phyloP scores from a whole-genome alignment of 176 grass and related monocot species.

The Carex kokanica region DNA sequence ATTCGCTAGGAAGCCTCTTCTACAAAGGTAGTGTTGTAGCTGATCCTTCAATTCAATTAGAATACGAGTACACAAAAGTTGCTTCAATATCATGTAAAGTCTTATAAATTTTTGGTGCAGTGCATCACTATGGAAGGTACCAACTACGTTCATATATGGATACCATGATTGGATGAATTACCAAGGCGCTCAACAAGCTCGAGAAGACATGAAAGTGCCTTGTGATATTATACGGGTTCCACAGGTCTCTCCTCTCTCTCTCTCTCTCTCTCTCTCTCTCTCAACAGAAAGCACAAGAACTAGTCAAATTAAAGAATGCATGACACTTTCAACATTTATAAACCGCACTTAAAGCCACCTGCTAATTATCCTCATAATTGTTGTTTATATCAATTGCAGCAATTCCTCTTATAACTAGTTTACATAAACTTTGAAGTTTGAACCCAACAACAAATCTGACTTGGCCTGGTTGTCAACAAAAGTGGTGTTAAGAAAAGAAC shows the following conservation, averaged over 20 bases:
- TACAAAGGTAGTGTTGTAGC: slow-evolving; percentile 58
- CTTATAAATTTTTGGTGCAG: slow-evolving; percentile 32
- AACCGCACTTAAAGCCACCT: not conserved
- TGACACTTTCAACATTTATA: not conserved
- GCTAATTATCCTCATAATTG: not conserved
- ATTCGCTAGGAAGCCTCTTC: slow-evolving; percentile 90
- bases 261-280: slow-evolving; percentile 30
- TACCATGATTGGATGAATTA: slow-evolving; percentile 96
- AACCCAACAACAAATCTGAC: not conserved
- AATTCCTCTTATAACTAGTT: not conserved
- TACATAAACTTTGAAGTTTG: not conserved
- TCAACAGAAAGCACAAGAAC: not conserved
- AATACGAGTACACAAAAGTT: not conserved
- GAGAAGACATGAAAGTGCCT: slow-evolving; percentile 86
- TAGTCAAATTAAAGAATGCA: not conserved
- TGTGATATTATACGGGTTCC: slow-evolving; percentile 95
- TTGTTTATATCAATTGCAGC: not conserved
- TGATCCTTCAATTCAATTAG: slow-evolving; percentile 5
- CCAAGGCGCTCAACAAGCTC: slow-evolving; percentile 76
- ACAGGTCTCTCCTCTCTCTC: slow-evolving; percentile 45
- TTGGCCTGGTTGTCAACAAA: not conserved
- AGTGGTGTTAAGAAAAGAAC: not conserved
- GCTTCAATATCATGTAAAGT: not conserved
- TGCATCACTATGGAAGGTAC: slow-evolving; percentile 87
- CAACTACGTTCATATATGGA: slow-evolving; percentile 96